phyloP scores from a whole-genome alignment of 169 alveolate genomes.

The Besnoitia besnoiti region DNA sequence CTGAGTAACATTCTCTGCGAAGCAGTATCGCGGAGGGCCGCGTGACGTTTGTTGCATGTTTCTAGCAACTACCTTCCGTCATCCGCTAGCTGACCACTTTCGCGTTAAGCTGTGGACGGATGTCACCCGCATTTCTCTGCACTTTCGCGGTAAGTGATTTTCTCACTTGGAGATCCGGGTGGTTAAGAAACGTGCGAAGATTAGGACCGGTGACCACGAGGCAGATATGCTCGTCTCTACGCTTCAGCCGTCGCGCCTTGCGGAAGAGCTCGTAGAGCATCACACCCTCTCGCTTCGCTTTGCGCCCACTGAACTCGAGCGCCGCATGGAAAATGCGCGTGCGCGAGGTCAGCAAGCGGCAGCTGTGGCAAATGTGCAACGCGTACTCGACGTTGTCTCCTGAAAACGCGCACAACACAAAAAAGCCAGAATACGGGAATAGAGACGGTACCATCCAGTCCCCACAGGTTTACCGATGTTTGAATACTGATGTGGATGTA shows the following conservation, averaged over 20 bases:
- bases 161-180: constrained; percentile 56
- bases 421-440: background rate
- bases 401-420: constrained; percentile 69
- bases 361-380: constrained; percentile 88
- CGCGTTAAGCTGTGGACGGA: too few relatives aligned
- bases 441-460: background rate
- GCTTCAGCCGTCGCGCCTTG: constrained; percentile 42
- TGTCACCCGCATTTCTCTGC: too few relatives aligned
- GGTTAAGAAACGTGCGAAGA: constrained; percentile 53
- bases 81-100: too few relatives aligned
- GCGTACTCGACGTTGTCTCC: constrained; percentile 99
- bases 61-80: too few relatives aligned
- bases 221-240: constrained; percentile 57
- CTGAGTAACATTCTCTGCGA: too few relatives aligned
- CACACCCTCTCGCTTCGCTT: constrained; percentile 61
- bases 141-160: too few relatives aligned
- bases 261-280: constrained; percentile 45
- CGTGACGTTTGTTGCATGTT: too few relatives aligned
- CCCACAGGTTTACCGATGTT: too few relatives aligned
- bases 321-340: constrained; percentile 56
- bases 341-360: constrained; percentile 67
- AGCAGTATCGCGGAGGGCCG: too few relatives aligned
- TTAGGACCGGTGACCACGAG: constrained; percentile 59
- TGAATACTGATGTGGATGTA: too few relatives aligned
- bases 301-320: constrained; percentile 44